Base-by-base conservation (phyloP, 345 rosid species). In the Citrus mangshanensis region DNA sequence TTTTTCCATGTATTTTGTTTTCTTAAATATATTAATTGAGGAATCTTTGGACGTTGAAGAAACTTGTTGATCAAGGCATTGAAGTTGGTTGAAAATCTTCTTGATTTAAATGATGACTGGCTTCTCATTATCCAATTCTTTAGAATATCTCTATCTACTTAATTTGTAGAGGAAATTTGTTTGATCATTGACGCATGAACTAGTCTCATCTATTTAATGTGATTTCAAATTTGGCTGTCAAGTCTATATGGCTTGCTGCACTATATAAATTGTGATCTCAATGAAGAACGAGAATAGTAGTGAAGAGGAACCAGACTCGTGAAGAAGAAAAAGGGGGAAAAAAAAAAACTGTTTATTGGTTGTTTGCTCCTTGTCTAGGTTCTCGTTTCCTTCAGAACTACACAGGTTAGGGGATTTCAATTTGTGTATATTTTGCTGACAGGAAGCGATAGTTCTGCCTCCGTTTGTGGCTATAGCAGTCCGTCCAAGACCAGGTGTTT, bases 401-500 rank as follows among this genome's bases (percentile, higher is more conserved):
- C 34, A 27, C 49, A 25, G 73, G 25, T 28, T 19, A 12, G 5
- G 74, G 30, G 76, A 72, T 63, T 65, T 55, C 68, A 68, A 56
- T 58, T 40, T 70, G 19, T 61, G 35, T 77, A 0, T 61, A 42
- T 61, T 35, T 76, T 80, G 61, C 67, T 75, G 3, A 76, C 71
- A 96, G 98, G 99, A 96, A 92, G 99, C 98, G 19, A 93, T 96
- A 70, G 90, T 94, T 67, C 81, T 94, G 74, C 99, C 99, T 73
- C 99, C 99, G 0, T 94, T 89, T 78, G 98, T 96, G 81, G 98
- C 95, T 10, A 82, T 96, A 70, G 95, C 99, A 5, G 84, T 96
- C 84, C 95, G 99, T 62, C 99, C 99, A 59, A 89, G 98, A 79
- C 99, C 95, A 59, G 99, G 99, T 77, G 98, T 96, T 75, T 96